Base-by-base conservation (phyloP, 2,329 filamentous ascomycete species). In the Scleromitrula shiraiana region DNA sequence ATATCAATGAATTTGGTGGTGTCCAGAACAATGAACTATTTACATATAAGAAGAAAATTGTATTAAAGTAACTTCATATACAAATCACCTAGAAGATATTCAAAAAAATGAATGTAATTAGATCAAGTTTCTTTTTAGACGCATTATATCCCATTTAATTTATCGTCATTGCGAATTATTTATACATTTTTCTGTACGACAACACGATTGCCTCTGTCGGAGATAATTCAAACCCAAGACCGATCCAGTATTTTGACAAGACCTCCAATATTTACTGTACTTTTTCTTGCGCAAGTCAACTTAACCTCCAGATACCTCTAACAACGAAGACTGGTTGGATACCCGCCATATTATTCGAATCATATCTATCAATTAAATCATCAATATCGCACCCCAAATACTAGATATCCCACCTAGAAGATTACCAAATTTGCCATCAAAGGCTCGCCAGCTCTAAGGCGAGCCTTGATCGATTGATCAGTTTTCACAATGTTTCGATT, bases 391-490 rank as follows among this genome's bases (percentile, higher is more conserved):
- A 32, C 32, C 17, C 26, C 12, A 10, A 24, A 27, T 9, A 20
- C 24, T 6, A 12, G 20, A 41, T 9, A 20, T 23, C 39, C 27
- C 15, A 32, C 23, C 30, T 10, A 17, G 6, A 30, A 29, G 9
- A 41, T 23, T 27, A 20, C 37, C 37, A 41, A 26, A 27, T 24
- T 47, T 19, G 22, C 37, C 12, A 42, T 40, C 23, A 51, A 51
- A 51, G 56, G 58, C 58, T 57, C 53, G 56, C 56, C 55, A 55
- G 44, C 49, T 51, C 40, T n/a, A 39, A 46, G 57, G 61, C 58
- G 54, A 51, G 61, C 59, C 57, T 58, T 56, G 50, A 48, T 44
- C 37, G 15, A 41, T 29, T n/a, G n/a, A n/a, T n/a, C 32, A 20
- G 10, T 17, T 14, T 36, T 45, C 43, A 54, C 39, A 7, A 62